Evolutionary conservation across 164 flowering plant genomes (phyloP).

Genomic region (Kingdonia uniflora): DNA sequence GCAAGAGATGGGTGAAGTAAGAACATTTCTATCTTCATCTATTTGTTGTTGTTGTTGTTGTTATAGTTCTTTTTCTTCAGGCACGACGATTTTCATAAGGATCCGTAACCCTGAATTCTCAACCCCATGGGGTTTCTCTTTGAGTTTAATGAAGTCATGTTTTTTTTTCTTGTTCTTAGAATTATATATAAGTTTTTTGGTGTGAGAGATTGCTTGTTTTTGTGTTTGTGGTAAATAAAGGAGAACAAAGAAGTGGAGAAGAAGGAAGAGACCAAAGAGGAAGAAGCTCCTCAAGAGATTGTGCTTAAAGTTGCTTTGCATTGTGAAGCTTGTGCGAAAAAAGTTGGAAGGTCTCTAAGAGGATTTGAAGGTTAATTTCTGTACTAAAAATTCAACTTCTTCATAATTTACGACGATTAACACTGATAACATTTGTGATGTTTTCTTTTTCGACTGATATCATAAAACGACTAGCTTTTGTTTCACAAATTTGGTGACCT

Average conservation of each 20-base stretch:
- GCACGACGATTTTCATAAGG: no score
- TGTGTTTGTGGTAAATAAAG: neutral
- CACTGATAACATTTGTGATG: neutral
- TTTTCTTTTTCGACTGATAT: neutral
- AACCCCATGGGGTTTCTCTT: no score
- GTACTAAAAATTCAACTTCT: neutral
- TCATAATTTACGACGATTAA: neutral
- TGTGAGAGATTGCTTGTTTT: neutral
- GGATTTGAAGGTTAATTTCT: constrained; percentile 55
- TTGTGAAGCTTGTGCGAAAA: constrained; percentile 85
- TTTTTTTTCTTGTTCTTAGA: no score
- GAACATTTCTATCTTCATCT: neutral
- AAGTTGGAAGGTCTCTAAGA: constrained; percentile 56
- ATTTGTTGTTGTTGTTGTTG: neutral
- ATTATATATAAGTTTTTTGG: no score
- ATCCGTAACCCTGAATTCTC: no score
- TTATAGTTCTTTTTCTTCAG: neutral
- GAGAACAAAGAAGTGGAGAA: constrained; percentile 16
- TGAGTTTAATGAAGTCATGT: no score
- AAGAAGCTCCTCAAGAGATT: constrained; percentile 46
- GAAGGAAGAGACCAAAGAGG: constrained; percentile 26
- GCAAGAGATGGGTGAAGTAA: constrained; percentile 11
- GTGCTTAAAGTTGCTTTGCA: constrained; percentile 84
- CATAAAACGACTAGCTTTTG: neutral
- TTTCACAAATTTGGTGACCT: neutral